phyloP scores from a whole-genome alignment of 78 protist genomes.

The Dictyostelium brefeldianum region DNA sequence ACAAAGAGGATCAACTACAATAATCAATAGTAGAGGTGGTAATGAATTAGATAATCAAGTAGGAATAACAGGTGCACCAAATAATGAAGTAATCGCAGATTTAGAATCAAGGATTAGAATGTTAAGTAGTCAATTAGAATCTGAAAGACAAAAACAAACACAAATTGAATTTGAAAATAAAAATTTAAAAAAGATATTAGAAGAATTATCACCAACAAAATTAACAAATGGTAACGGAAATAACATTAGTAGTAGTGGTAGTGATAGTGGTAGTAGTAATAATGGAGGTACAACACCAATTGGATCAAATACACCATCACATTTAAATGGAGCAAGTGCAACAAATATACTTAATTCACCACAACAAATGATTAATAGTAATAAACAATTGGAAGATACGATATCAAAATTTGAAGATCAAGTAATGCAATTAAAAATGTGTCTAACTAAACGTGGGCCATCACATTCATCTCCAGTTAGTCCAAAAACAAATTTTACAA shows the following conservation, averaged over 20 bases:
- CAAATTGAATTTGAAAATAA: slow-evolving; percentile 33
- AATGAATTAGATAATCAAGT: too few species aligned
- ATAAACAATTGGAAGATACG: slow-evolving; percentile 39
- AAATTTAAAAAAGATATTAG: slow-evolving; percentile 38
- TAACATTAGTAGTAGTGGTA: not conserved
- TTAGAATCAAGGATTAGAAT: slow-evolving; percentile 32
- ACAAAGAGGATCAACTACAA: slow-evolving; percentile 1
- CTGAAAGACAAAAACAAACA: slow-evolving; percentile 30
- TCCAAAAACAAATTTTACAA: not conserved
- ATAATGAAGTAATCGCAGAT: slow-evolving; percentile 14
- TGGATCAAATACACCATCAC: slow-evolving; percentile 10
- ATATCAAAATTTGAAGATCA: slow-evolving; percentile 67
- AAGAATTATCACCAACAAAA: slow-evolving; percentile 13
- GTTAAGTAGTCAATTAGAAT: slow-evolving; percentile 19
- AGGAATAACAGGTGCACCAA: not conserved
- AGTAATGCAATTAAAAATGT: slow-evolving; percentile 37
- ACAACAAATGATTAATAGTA: slow-evolving; percentile 1
- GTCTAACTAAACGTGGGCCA: slow-evolving; percentile 27
- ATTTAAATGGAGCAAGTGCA: not conserved
- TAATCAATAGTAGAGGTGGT: not conserved
- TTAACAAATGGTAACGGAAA: not conserved
- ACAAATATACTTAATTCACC: not conserved
- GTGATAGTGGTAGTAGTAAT: slow-evolving; percentile 7
- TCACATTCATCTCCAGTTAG: slow-evolving; percentile 3
- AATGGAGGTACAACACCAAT: slow-evolving; percentile 9